These are phyloP conservation scores for Aquilaria malaccensis DNA, from an alignment of 345 rosid genomes.

Conservation along the genomic window DNA sequence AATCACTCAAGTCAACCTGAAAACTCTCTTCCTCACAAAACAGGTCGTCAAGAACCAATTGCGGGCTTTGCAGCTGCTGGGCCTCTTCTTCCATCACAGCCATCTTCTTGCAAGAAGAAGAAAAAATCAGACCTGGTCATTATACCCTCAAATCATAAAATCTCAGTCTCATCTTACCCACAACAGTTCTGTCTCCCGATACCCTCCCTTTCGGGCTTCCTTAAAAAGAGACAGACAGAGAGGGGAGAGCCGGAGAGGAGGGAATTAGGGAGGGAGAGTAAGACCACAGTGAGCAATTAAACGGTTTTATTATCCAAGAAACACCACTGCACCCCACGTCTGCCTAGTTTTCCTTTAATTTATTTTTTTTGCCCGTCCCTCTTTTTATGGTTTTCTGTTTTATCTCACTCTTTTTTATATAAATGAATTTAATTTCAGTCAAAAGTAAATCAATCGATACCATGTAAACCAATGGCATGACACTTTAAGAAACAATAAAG, in stretches of 20 bases:
- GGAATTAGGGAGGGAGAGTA: constrained; percentile 15
- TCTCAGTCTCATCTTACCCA: constrained; percentile 9
- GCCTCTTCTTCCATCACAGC: constrained; percentile 43
- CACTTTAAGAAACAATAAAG: constrained; percentile 5
- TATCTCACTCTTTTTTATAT: constrained; percentile 9
- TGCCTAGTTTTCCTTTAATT: constrained; percentile 22
- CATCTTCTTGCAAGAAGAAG: constrained; percentile 61
- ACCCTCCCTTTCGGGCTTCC: constrained; percentile 10
- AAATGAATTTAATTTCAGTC: not conserved
- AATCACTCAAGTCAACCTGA: constrained; percentile 25
- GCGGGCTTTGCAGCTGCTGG: constrained; percentile 22
- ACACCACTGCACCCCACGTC: constrained; percentile 30
- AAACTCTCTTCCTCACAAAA: constrained; percentile 62
- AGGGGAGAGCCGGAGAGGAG: not conserved
- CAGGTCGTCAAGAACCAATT: constrained; percentile 45
- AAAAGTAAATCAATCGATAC: no score
- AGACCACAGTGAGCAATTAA: constrained; percentile 30
- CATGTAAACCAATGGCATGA: constrained; percentile 6
- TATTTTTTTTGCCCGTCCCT: not conserved
- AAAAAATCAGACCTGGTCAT: constrained; percentile 43
- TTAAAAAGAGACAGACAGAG: constrained; percentile 2
- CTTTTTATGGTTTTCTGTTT: not conserved
- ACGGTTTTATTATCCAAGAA: constrained; percentile 35
- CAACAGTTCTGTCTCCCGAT: not conserved
- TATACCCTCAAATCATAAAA: constrained; percentile 25